These are phyloP conservation scores for Hypsizygus ulmarius DNA, from an alignment of 1,284 basidiomycete species.

Conservation along the genomic window DNA sequence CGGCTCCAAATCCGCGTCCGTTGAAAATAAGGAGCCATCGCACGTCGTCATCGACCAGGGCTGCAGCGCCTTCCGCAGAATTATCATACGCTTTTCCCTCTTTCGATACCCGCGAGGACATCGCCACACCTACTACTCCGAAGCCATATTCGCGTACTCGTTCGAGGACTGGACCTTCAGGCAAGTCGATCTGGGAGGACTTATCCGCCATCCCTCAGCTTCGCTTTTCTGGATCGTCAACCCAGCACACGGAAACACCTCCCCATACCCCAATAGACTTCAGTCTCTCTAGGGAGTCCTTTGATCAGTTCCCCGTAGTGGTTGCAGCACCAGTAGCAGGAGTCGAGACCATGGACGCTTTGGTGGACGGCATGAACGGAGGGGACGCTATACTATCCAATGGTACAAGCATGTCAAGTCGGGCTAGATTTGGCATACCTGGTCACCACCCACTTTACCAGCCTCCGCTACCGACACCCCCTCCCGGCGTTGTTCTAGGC, in stretches of 20 bases:
- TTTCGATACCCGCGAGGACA: slow-evolving; percentile 30
- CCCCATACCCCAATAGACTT: slow-evolving; percentile 65
- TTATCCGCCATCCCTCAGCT: slow-evolving; percentile 41
- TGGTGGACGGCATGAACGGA: slow-evolving; percentile 83
- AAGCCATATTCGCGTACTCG: slow-evolving; percentile 43
- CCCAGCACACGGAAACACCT: slow-evolving; percentile 56
- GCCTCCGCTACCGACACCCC: slow-evolving; percentile 76
- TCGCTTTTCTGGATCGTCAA: slow-evolving; percentile 66
- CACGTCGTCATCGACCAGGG: slow-evolving; percentile 18
- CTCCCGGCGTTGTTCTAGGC: slow-evolving; percentile 74
- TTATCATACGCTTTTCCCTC: slow-evolving; percentile 34
- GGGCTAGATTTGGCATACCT: slow-evolving; percentile 51
- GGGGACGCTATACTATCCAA: slow-evolving; percentile 52
- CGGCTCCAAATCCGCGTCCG: slow-evolving; percentile 21
- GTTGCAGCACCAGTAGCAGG: slow-evolving; percentile 74
- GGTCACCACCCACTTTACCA: slow-evolving; percentile 70
- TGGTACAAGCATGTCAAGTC: slow-evolving; percentile 37
- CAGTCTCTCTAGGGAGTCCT: slow-evolving; percentile 41
- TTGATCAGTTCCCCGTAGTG: slow-evolving; percentile 58
- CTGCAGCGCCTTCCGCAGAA: slow-evolving; percentile 16
- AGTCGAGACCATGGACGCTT: slow-evolving; percentile 80
- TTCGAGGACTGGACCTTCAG: slow-evolving; percentile 55
- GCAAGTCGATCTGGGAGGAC: slow-evolving; percentile 40
- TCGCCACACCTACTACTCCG: slow-evolving; percentile 23
- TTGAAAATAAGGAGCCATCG: slow-evolving; percentile 23